Evolutionary conservation across 768 basidiomycete species (phyloP), one percentile per base, ranked within the genome.

Genomic region (Mycena polygramma): DNA sequence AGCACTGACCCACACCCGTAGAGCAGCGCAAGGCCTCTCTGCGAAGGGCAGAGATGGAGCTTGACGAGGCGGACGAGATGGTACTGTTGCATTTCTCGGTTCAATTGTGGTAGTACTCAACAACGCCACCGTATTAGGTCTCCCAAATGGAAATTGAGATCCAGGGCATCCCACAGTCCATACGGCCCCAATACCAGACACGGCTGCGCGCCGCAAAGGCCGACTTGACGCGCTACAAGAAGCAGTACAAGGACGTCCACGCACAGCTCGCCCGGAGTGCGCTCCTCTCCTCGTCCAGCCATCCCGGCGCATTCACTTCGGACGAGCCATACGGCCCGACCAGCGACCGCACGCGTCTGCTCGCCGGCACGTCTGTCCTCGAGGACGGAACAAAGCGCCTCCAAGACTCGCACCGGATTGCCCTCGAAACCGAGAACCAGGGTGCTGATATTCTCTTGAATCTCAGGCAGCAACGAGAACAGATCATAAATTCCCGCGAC

Each of bases 91-190:
- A 19, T 39, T 15, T 26, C 53, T 11, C 20, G 22, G 13, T 35
- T 1, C 8, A 24, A 41, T 35, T 22, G 13, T 17, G 43, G 41
- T 41, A 22, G 39, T 48, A 30, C 57, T 66, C 63, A 57, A 48
- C 35, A 62, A 30, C 53, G 9, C 37, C 48, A 49, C 26, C 30
- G 30, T 30, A 30, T 30, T 63, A 99, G 97, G 89, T 98, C 73
- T 96, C 96, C 55, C 98, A 99, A 88, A 98, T 99, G 97, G 97
- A 98, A 83, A 93, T 99, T 67, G 98, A 99, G 83, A 92, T 97
- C 9, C 96, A 96, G 75, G 94, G 95, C 14, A 96, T 98, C 77
- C 96, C 96, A 0, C 91, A 94, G 77, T 92, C 93, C 24, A 86
- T 96, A 75, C 89, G 93, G 59, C 82, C 91, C 0, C 88, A 90